These are phyloP conservation scores for Paecilomyces formosus DNA, from an alignment of 2,329 filamentous ascomycete species.

Conservation along the genomic window DNA sequence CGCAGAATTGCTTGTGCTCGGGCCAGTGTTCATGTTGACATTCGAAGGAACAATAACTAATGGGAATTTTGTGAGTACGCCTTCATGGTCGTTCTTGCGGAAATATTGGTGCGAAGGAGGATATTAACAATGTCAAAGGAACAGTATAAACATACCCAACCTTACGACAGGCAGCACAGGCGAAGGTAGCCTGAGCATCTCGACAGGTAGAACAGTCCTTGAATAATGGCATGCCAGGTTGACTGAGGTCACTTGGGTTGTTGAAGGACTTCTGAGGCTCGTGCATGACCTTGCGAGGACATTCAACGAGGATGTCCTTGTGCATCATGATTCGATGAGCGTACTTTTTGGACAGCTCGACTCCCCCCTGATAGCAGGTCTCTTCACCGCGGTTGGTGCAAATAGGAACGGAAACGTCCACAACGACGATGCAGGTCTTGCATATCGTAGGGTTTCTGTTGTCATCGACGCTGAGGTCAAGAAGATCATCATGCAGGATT, in stretches of 20 bases:
- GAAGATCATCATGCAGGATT: background rate
- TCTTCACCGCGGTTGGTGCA: background rate
- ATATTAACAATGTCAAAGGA: background rate
- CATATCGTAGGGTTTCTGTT: background rate
- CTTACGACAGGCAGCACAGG: background rate
- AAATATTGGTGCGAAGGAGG: background rate
- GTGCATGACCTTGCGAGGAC: background rate
- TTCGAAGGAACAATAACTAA: background rate
- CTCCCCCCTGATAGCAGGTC: background rate
- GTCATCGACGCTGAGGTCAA: background rate
- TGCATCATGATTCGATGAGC: background rate
- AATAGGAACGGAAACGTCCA: background rate
- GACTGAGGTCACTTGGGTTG: background rate
- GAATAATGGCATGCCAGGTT: background rate
- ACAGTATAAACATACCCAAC: background rate
- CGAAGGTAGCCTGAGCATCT: background rate
- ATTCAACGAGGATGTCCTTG: background rate
- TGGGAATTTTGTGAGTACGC: background rate
- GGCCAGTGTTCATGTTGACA: background rate
- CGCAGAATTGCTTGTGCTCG: background rate
- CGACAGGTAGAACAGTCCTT: background rate
- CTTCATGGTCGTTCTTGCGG: background rate
- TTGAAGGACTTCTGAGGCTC: background rate
- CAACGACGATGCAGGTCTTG: background rate
- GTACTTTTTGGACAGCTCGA: background rate